Conservation (phyloP, 2,329 filamentous ascomycete species). For the Cryphonectria parasitica region DNA sequence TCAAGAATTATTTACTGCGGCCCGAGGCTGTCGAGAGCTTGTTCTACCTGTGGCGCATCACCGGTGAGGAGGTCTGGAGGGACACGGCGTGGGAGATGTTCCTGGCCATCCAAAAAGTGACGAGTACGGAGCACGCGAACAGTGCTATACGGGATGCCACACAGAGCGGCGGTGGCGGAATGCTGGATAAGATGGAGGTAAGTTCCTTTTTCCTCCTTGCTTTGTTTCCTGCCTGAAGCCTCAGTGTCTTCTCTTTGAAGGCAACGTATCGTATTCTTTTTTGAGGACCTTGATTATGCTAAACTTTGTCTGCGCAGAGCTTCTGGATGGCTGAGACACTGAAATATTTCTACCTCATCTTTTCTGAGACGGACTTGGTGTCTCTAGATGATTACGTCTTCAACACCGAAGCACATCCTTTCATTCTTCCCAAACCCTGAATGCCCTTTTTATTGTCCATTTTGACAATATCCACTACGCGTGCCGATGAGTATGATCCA, state of each 20-base stretch:
- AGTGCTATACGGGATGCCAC: conserved; percentile 47
- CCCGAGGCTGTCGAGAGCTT: conserved; percentile 58
- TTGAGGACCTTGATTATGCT: neutral
- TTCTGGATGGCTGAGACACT: conserved; percentile 79
- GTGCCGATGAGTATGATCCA: neutral
- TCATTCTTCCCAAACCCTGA: conserved; percentile 37
- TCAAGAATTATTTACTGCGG: conserved; percentile 49
- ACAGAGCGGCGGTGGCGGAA: conserved; percentile 43
- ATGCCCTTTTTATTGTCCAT: neutral
- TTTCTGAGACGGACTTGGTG: conserved; percentile 64
- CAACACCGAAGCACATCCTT: conserved; percentile 61
- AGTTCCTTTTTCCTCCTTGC: conserved; percentile 10
- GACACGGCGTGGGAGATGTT: conserved; percentile 56
- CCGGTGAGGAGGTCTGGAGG: conserved; percentile 48
- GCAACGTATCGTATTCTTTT: neutral
- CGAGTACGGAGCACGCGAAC: conserved; percentile 49
- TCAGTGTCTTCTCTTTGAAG: too few species aligned
- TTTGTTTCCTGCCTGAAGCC: neutral
- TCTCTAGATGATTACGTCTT: conserved; percentile 73
- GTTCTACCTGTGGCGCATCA: conserved; percentile 56
- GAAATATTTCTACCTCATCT: conserved; percentile 79
- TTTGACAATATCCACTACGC: too few species aligned
- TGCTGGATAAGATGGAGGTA: conserved; percentile 47
- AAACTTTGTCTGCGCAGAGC: conserved; percentile 40
- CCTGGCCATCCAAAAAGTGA: conserved; percentile 45